Evolutionary conservation across 1,284 basidiomycete species (phyloP), one percentile per base, ranked within the genome.

Genomic region (Tilletia horrida): DNA sequence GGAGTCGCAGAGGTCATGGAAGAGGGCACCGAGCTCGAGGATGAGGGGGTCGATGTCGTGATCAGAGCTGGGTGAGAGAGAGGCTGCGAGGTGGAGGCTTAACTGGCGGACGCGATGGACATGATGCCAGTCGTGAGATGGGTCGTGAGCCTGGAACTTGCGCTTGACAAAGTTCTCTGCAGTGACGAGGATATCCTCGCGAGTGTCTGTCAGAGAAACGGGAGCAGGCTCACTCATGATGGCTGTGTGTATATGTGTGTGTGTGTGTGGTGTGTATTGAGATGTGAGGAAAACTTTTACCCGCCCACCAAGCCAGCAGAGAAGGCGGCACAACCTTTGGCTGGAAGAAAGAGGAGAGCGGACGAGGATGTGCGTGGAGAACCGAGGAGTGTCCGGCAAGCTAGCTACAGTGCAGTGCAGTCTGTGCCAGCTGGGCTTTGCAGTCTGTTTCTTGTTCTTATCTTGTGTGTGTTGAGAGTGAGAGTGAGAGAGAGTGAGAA

Each of bases 1-100:
- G 82, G 89, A 88, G 85, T 93, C 92, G 42, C 91, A 85, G 62
- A 95, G 86, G 83, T 96, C 93, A 80, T 96, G 93, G 64, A 94
- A 86, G 57, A 96, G 85, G 2, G 93, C 90, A 18, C 91, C 89
- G 61, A 95, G 84, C 81, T 94, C 90, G 18, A 94, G 85, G 1
- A 88, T 86, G 29, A 92, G 83, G 3, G 91, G 79, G 83, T 95
- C 91, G 9, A 57, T 23, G 63, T 64, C 27, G 13, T 25, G 25
- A 47, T 76, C 11, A 69, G 69, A n/a, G n/a, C n/a, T n/a, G 16
- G 67, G 66, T 87, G 76, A 8, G 84, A 83, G 40, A 82, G 83
- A 16, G 89, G 91, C 64, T 7, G n/a, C 55, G 59, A 95, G 85
- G 3, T 85, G 82, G 21, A 94, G 77, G 0, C 91, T 90, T 1